Base-by-base conservation (phyloP, 345 rosid species). In the Eutrema yunnanense region DNA sequence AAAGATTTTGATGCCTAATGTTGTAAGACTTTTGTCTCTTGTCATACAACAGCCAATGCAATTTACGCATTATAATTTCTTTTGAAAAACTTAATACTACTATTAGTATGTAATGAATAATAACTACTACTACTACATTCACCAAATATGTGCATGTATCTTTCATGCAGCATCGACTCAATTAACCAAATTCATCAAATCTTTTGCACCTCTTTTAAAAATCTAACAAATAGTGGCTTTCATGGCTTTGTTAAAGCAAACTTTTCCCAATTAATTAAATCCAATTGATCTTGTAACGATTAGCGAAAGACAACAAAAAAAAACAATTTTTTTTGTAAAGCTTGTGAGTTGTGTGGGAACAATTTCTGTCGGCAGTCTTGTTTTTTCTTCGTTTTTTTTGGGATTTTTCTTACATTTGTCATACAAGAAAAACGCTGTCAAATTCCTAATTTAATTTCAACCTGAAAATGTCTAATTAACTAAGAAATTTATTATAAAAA, bases 1-100 rank as follows among this genome's bases (percentile, higher is more conserved):
- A 75, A 68, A 75, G 69, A 75, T 75, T 52, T 75, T 37, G 50
- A 68, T 68, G 69, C 69, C 16, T 36, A 61, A 62, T 68, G 62
- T 61, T 75, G 69, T 61, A 51, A 60, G 73, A 52, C 79, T 52
- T 75, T 68, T 36, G 42, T 62, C 73, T 61, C 64, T 75, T 53
- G 57, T 68, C 69, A 42, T 14, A 11, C 73, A 67, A 27, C 58
- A 75, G 63, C 73, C 74, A 68, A 68, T 68, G 64, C 74, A 44
- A 7, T 8, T 67, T 60, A 67, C 62, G 69, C 78, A 41, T 50
- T 50, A 50, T 51, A 41, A n/a, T 19, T 65, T 54, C 1, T 2
- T 5, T 47, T 29, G 1, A 49, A 40, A 56, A 27, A 46, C 46
- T 13, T 33, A 22, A 46, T 63, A 55, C 13, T 30, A 30, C 26